Evolutionary conservation across 176 grass and related monocot species (phyloP), one percentile per base, ranked within the genome.

Genomic region (Carex myosuroides): DNA sequence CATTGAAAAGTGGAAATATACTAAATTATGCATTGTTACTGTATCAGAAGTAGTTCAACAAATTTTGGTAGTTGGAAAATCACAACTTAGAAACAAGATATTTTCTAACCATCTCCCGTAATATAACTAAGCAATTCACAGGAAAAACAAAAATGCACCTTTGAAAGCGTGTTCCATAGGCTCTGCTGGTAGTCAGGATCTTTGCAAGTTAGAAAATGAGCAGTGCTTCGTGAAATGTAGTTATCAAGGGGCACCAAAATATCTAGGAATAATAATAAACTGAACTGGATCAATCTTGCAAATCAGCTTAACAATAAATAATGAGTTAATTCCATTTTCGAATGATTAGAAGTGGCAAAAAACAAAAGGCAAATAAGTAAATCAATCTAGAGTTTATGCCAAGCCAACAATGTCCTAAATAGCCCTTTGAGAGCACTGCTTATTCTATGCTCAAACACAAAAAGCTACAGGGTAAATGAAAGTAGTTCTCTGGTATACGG

Each of bases 201-300:
- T 87, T 97, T 94, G 88, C 89, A 92, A 2, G 84, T 50, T 63
- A 97, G 91, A 78, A 97, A 97, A 91, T 92, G 89, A 22, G 87
- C 86, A 8, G 89, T 94, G 76, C 91, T 79, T 20, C 94, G 88
- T 26, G 94, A 97, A 88, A 97, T 91, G 55, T 92, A 97, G 62
- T 97, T 97, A 48, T 94, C 94, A 83, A 97, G 73, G 11, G 94
- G 94, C 86, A 97, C 91, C 88, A 97, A 90, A 85, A 94, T 97
- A 90, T 92, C 94, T 97, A 74, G 55, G 30, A 58, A 26, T 37
- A 22, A 78, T 78, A 78, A 78, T 78, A 78, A 75, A 29, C 13
- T 30, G 12, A 77, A 55, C 22, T 77, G 22, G 48, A 33, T 77
- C 6, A 77, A 77, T 32, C 48, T 30, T 17, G 3, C 50, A 57